A percentile compares a stretch with the other conserved stretches of the same genome.
Evolutionary conservation across 176 grass and related monocot genomes (phyloP).

Genomic region (Rhynchospora tenuis): DNA sequence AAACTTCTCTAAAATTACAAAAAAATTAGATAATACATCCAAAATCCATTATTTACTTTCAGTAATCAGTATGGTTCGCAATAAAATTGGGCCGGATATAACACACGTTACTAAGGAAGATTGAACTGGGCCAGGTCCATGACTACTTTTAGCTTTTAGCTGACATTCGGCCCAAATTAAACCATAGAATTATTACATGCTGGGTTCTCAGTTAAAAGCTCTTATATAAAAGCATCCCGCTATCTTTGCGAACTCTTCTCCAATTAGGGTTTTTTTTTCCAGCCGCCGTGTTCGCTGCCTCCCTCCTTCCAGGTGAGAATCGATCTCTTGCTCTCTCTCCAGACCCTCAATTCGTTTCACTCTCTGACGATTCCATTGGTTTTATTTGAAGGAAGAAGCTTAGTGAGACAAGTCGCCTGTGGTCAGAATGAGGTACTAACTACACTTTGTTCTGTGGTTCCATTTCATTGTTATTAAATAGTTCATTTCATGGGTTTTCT

Average conservation of each 20-base stretch:
- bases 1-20: no score
- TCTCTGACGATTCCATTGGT: background rate
- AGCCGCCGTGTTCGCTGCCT: background rate
- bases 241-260: background rate
- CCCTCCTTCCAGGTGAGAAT: background rate
- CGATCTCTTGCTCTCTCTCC: background rate
- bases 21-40: no score
- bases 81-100: background rate
- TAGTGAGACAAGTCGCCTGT: background rate
- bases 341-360: background rate
- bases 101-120: background rate
- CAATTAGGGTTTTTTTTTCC: slow-evolving; percentile 9
- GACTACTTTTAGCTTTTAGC: background rate
- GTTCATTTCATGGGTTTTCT: background rate
- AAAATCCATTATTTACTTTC: no score
- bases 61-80: background rate
- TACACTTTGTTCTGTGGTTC: background rate
- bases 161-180: background rate
- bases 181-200: background rate
- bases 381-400: slow-evolving; percentile 3
- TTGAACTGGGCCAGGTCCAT: background rate
- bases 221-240: background rate
- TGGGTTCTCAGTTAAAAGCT: background rate
- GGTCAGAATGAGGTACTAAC: background rate
- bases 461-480: background rate